Conservation (phyloP, 169 alveolate genomes). For the Eimeria tenella region DNA sequence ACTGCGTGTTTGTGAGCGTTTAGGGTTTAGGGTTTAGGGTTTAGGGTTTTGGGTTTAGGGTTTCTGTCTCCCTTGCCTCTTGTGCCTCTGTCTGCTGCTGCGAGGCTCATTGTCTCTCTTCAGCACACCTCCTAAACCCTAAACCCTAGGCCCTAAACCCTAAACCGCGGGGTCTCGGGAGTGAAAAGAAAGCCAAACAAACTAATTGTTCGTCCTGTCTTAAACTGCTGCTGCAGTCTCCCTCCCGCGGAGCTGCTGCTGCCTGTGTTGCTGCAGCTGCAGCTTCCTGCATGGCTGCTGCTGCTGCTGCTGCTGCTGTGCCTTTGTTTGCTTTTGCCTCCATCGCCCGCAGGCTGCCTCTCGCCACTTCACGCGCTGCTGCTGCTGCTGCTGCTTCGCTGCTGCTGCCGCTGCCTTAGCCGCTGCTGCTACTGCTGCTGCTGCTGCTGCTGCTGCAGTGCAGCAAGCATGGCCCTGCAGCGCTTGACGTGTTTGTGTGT, state of each 20-base stretch:
- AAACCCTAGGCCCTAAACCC: neutral
- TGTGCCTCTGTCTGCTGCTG: no score
- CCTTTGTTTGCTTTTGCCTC: neutral
- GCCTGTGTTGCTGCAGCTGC: neutral
- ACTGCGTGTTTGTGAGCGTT: no score
- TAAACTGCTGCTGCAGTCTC: neutral
- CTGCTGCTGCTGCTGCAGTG: neutral
- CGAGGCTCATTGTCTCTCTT: no score
- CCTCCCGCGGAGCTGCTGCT: neutral
- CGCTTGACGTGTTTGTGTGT: neutral
- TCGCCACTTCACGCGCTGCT: neutral
- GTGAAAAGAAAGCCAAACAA: no score
- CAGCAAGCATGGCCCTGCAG: neutral
- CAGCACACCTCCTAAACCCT: conserved; percentile 8
- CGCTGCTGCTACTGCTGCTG: neutral
- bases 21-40: no score
- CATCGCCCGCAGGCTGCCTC: neutral
- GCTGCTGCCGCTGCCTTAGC: neutral
- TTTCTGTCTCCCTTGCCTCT: no score
- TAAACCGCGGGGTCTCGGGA: no score
- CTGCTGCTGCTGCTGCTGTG: neutral
- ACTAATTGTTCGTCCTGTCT: no score
- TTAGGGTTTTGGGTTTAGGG: no score
- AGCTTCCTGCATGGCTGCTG: neutral
- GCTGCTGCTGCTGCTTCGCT: neutral